Evolutionary conservation across 805 yeast genomes (phyloP).

Genomic region (Cyberlindnera japonica): DNA sequence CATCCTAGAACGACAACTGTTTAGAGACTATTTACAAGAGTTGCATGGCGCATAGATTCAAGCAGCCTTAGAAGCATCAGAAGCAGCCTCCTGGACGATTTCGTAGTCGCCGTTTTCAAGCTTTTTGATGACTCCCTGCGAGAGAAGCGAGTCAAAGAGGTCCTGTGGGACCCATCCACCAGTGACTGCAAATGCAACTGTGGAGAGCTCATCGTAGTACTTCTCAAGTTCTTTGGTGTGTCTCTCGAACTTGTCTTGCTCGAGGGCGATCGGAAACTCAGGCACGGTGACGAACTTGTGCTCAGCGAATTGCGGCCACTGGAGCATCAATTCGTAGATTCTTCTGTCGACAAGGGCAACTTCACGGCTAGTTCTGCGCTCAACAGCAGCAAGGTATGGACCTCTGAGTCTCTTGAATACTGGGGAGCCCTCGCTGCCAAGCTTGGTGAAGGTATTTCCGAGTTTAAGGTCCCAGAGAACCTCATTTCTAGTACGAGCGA

Average conservation of each 20-base stretch:
- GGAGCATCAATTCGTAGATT: slow-evolving; percentile 57
- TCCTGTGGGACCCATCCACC: slow-evolving; percentile 97
- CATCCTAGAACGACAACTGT: too few species aligned
- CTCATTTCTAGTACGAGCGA: slow-evolving; percentile 87
- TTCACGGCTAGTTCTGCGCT: slow-evolving; percentile 53
- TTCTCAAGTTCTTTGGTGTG: slow-evolving; percentile 56
- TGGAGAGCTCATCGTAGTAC: slow-evolving; percentile 64
- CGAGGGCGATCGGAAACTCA: slow-evolving; percentile 58
- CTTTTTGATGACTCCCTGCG: slow-evolving; percentile 64
- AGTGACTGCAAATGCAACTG: slow-evolving; percentile 82
- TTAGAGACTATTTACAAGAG: neutral
- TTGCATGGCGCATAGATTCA: neutral
- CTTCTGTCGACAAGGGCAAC: slow-evolving; percentile 63
- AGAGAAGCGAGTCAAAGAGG: slow-evolving; percentile 68
- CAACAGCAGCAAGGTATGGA: slow-evolving; percentile 59
- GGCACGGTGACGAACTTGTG: slow-evolving; percentile 50
- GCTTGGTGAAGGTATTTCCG: slow-evolving; percentile 60
- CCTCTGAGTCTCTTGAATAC: slow-evolving; percentile 64
- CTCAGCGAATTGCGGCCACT: slow-evolving; percentile 65
- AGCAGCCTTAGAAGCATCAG: slow-evolving; percentile 1
- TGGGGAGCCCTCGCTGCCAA: slow-evolving; percentile 82
- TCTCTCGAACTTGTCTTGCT: slow-evolving; percentile 54
- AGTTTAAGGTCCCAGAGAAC: slow-evolving; percentile 79
- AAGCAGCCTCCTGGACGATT: slow-evolving; percentile 17
- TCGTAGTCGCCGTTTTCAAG: slow-evolving; percentile 55